Evolutionary conservation across 2,329 filamentous ascomycete genomes (phyloP).

Genomic region (Diaporthe ilicicola): DNA sequence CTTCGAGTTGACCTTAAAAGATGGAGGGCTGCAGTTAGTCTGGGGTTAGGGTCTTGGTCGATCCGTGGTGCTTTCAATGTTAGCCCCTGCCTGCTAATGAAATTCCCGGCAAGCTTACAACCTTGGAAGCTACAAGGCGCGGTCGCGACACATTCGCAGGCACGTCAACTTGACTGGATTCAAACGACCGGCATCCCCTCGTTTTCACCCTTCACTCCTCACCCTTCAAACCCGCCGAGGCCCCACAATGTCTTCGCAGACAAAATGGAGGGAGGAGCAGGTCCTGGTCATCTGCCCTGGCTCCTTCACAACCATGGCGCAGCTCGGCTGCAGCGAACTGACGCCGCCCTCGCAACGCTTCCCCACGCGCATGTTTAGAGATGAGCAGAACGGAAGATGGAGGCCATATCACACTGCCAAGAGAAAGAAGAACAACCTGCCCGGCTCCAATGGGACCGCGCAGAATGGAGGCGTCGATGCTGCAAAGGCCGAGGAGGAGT

Average conservation of each 20-base stretch:
- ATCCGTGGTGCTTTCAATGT: not conserved
- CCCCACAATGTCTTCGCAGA: constrained; percentile 60
- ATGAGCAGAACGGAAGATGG: constrained; percentile 79
- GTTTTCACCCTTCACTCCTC: not conserved
- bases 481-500: constrained; percentile 62
- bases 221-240: too few species aligned
- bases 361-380: constrained; percentile 93
- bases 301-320: constrained; percentile 88
- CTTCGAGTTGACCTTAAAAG: too few species aligned
- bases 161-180: constrained; percentile 11
- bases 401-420: constrained; percentile 80
- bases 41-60: not conserved
- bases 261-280: constrained; percentile 72
- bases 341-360: constrained; percentile 89
- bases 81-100: constrained; percentile 11
- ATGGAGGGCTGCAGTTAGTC: not conserved
- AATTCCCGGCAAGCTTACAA: constrained; percentile 23
- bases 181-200: constrained; percentile 19
- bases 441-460: constrained; percentile 36
- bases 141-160: constrained; percentile 27
- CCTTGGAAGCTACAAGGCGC: constrained; percentile 16
- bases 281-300: constrained; percentile 80
- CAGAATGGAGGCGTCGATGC: constrained; percentile 45
- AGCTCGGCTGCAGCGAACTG: constrained; percentile 89
- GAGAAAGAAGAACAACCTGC: constrained; percentile 61